Evolutionary conservation across 164 flowering plant species (phyloP), one percentile per base, ranked within the genome.

Genomic region (Akebia trifoliata): DNA sequence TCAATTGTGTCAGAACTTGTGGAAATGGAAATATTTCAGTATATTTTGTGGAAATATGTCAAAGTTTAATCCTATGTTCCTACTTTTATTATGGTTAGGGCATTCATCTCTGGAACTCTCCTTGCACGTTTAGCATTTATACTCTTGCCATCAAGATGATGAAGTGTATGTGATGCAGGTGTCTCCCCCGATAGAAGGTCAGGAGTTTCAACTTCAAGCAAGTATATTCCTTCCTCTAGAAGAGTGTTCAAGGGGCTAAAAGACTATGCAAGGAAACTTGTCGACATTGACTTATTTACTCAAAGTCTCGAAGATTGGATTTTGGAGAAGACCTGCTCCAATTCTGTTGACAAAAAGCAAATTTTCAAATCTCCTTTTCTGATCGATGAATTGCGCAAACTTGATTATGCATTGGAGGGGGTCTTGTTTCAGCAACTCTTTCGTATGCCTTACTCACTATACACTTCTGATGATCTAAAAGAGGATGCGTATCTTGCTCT

Each of bases 381-480:
- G 34, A 67, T 76, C 38, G 86, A 76, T 63, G 86, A 83, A 42
- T 49, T 83, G 56, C 61, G 65, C 15, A 74, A 74, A 70, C 75
- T 83, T 63, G 89, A 83, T 68, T 77, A 73, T 43, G 85, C 89
- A 36, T 62, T 83, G 69, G 89, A 83, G 51, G 86, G 84, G 15
- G 69, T 75, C 36, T 62, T 72, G 49, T 72, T 83, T 69, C 89
- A 83, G 71, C 89, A 81, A 32, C 75, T 83, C 5, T 67, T 69
- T 29, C 80, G 89, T 18, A 81, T 83, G 89, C 89, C 89, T 9
- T 66, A 69, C 50, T 64, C 78, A 11, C 56, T 61, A 25, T 57
- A 65, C 54, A 38, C 68, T 52, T 61, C 76, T 40, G 62, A 66
- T 63, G 75, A 72, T 58, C 58, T 57, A 30, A 67, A 68, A 59